A percentile compares a stretch with the other conserved stretches of the same genome.
These are phyloP conservation scores for Tuber calosporum DNA, from an alignment of 495 filamentous ascomycete species.

Conservation along the genomic window DNA sequence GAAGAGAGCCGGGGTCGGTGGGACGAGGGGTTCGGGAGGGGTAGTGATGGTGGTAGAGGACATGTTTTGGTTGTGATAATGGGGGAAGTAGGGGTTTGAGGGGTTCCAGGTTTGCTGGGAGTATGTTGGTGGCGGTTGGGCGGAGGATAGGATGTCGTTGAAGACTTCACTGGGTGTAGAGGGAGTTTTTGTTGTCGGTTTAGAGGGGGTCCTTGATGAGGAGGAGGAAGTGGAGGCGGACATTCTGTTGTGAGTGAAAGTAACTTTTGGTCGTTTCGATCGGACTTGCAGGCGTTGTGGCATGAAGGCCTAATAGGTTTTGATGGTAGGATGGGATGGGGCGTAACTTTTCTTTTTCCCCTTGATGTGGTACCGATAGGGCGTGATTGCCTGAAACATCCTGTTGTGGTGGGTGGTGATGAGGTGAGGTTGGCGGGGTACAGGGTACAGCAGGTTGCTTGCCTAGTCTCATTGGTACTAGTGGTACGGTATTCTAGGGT, in stretches of 20 bases:
- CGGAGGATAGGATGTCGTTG: constrained; percentile 7
- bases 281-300: background rate
- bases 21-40: constrained; percentile 23
- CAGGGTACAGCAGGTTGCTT: background rate
- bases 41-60: constrained; percentile 15
- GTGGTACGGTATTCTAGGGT: background rate
- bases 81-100: background rate
- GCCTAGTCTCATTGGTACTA: background rate
- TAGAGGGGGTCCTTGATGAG: background rate
- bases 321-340: background rate
- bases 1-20: constrained; percentile 56
- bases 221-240: background rate
- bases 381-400: background rate
- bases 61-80: constrained; percentile 33
- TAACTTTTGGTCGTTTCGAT: constrained; percentile 1
- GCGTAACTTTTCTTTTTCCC: background rate
- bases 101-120: constrained; percentile 3
- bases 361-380: background rate
- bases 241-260: background rate
- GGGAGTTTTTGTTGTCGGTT: background rate
- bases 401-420: background rate
- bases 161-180: constrained; percentile 3
- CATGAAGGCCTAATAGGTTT: background rate
- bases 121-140: background rate
- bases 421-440: background rate